Conservation (phyloP, 2,329 filamentous ascomycete species). For the Epicoccum sorghinum region DNA sequence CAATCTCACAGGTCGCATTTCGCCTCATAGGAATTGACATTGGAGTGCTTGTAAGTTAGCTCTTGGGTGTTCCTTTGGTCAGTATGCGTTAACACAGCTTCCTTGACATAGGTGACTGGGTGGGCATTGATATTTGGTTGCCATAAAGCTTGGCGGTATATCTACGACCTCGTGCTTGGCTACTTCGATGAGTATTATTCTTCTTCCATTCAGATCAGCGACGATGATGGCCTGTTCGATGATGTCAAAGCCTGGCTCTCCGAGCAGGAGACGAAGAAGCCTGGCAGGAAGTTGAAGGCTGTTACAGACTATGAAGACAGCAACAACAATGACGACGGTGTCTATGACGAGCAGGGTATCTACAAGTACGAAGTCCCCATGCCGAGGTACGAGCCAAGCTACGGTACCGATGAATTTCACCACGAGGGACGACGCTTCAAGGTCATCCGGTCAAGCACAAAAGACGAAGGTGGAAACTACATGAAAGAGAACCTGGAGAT, state of each 20-base stretch:
- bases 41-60: constrained; percentile 2
- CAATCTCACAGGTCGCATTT: constrained; percentile 5
- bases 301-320: constrained; percentile 4
- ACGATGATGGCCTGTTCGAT: constrained; percentile 1
- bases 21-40: constrained; percentile 8
- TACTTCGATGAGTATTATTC: constrained; percentile 9
- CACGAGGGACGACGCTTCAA: constrained; percentile 48
- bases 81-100: not conserved
- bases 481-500: constrained; percentile 53
- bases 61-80: not conserved
- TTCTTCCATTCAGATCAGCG: constrained; percentile 3
- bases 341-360: constrained; percentile 7
- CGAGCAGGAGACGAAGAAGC: constrained; percentile 3
- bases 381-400: constrained; percentile 57
- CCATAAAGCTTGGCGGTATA: constrained; percentile 8
- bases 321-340: constrained; percentile 1
- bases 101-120: not conserved
- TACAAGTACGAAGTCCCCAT: constrained; percentile 11
- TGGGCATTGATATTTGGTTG: constrained; percentile 7
- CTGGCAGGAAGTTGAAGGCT: constrained; percentile 5
- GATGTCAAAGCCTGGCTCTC: constrained; percentile 7
- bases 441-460: constrained; percentile 49
- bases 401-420: constrained; percentile 54
- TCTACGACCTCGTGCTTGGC: constrained; percentile 2
- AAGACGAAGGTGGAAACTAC: constrained; percentile 31